These are phyloP conservation scores for Penicillium angulare DNA, from an alignment of 495 filamentous ascomycete species.

Conservation along the genomic window DNA sequence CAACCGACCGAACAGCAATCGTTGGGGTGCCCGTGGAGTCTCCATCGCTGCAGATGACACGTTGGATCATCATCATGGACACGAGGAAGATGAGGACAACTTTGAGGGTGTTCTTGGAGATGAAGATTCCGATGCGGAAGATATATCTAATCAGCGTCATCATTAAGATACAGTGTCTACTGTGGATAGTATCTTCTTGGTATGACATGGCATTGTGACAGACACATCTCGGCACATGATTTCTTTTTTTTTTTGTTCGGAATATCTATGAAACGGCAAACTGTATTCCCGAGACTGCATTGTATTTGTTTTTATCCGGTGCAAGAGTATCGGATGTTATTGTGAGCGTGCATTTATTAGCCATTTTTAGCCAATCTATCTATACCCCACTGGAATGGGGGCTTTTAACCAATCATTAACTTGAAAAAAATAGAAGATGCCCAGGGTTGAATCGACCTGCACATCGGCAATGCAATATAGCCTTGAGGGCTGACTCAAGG, in stretches of 20 bases:
- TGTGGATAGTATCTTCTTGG: neutral
- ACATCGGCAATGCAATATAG: too few relatives aligned
- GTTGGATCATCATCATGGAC: constrained; percentile 47
- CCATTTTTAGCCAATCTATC: neutral
- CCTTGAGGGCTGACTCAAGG: too few relatives aligned
- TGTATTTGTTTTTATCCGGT: too few relatives aligned
- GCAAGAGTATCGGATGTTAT: too few relatives aligned
- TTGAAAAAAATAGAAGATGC: too few relatives aligned
- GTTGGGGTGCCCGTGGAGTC: constrained; percentile 76
- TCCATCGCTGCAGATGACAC: constrained; percentile 80
- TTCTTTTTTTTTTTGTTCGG: too few relatives aligned
- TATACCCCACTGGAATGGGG: neutral
- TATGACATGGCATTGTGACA: too few relatives aligned
- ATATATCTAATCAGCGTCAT: neutral
- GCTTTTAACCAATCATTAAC: neutral
- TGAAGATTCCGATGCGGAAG: neutral
- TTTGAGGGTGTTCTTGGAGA: neutral
- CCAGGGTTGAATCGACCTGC: too few relatives aligned
- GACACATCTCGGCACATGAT: too few relatives aligned
- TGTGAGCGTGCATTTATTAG: neutral
- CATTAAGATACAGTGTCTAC: neutral
- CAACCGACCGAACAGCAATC: constrained; percentile 39
- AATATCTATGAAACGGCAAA: too few relatives aligned
- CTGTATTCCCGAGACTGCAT: too few relatives aligned
- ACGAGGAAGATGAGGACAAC: constrained; percentile 13